Evolutionary conservation across 2,329 filamentous ascomycete species (phyloP), one percentile per base, ranked within the genome.

Genomic region (Sporothrix brasiliensis): DNA sequence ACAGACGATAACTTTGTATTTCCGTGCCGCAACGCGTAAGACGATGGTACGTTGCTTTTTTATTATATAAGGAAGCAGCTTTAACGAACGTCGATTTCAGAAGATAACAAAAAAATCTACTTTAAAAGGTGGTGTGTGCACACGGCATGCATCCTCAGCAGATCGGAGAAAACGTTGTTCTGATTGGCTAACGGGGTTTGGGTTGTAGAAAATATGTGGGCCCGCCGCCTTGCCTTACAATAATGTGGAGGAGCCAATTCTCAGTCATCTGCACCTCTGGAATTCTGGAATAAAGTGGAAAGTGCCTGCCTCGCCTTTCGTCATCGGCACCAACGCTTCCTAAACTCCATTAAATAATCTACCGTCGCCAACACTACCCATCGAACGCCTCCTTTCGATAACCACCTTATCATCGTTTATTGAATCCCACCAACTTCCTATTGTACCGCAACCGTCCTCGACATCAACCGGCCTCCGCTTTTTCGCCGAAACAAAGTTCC

Each of bases 311-410:
- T 65, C 61, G 61, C 24, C 60, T 50, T 63, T 50, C 60, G 60
- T 70, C 68, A 70, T 69, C n/a, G 21, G 30, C 67, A n/a, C 63
- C 58, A 63, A 21, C 56, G 19, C 10, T 61, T 21, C 34, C 19
- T 44, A 13, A 47, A 24, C 39, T 27, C 58, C 27, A 21, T 27
- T 27, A 24, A 24, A 27, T 13, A 47, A 47, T 34, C 39, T 24
- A 30, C 41, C 19, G 21, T 30, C 27, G 27, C 61, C 34, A 19
- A n/a, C 56, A 44, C 3, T 27, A 4, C 3, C 27, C 53, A 34
- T 34, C 53, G 19, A 56, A n/a, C 53, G 19, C 30, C 50, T 53
- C 19, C 41, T 63, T 49, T 47, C 41, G 41, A 44, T 24, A 19
- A 13, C 19, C 3, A 39, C 41, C 30, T 19, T 41, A 21, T 60